Base-by-base conservation (phyloP, 345 rosid species). In the Corchorus olitorius region DNA sequence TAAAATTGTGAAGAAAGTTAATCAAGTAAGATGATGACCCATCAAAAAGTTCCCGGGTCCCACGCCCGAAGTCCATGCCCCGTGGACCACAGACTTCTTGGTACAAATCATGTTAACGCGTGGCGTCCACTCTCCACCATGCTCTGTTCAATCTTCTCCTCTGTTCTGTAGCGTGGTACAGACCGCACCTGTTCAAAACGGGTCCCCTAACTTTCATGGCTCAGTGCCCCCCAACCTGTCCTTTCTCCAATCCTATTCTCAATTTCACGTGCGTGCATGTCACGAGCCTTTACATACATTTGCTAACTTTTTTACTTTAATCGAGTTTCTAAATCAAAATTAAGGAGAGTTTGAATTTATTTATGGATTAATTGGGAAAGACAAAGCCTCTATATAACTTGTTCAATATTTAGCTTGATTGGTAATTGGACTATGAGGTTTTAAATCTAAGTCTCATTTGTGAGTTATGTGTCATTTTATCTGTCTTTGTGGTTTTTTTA, bases 41-140 rank as follows among this genome's bases (percentile, higher is more conserved):
- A 45, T 19, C 50, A 66, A 66, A 20, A 66, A 13, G 70, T 34
- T 66, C 14, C 14, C 4, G 53, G 17, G 70, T 65, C 70, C 54
- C 70, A 65, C 15, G 27, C 50, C 6, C 43, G 8, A 11, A 56
- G 33, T 9, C 12, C 20, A n/a, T 19, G 6, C 35, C 4, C 0
- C 22, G 0, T 4, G 59, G 59, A 46, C 55, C 55, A 27, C 27
- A 4, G 15, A 70, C 55, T 15, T n/a, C 55, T 15, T n/a, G 16
- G 1, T 33, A 5, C 33, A 34, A 60, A 59, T 60, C 67, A 72
- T 55, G 35, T 55, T 58, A 17, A 72, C 53, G 67, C 67, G 76
- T 73, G 67, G 66, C 8, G 5, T 27, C 43, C 76, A 60, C 66
- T 73, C 53, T 46, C 52, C 75, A 8, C 35, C 27, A 15, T 10